Evolutionary conservation across 1,284 basidiomycete genomes (phyloP).

Genomic region (Ustanciosporium gigantosporum): DNA sequence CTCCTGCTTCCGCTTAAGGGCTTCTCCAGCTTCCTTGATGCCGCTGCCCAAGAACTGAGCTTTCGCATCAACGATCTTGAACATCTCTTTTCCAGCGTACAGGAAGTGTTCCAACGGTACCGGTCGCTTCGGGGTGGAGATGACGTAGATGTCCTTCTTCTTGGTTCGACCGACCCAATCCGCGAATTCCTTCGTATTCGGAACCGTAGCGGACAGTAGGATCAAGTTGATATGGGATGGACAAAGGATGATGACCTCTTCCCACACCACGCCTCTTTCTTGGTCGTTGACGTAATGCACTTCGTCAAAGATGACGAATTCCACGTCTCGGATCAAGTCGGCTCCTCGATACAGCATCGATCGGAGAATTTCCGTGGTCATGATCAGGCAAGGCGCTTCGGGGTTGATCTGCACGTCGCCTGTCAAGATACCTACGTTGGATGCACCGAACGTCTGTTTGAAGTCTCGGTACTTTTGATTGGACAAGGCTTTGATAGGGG

Average conservation of each 20-base stretch:
- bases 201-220: constrained; percentile 93
- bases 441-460: constrained; percentile 90
- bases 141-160: constrained; percentile 99
- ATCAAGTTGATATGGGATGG: constrained; percentile 64
- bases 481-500: constrained; percentile 96
- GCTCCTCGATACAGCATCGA: constrained; percentile 85
- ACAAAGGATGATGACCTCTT: constrained; percentile 88
- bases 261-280: constrained; percentile 99
- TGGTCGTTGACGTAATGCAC: constrained; percentile 99
- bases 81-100: constrained; percentile 86
- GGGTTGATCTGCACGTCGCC: constrained; percentile 99
- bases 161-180: constrained; percentile 99
- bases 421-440: constrained; percentile 92
- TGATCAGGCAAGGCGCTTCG: constrained; percentile 91
- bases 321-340: constrained; percentile 95
- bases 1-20: constrained; percentile 89
- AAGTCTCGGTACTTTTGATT: constrained; percentile 99
- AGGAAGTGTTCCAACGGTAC: constrained; percentile 97
- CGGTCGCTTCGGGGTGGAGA: constrained; percentile 92
- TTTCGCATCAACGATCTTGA: constrained; percentile 87
- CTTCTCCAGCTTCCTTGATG: constrained; percentile 80
- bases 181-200: constrained; percentile 97
- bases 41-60: constrained; percentile 69
- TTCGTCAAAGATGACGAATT: constrained; percentile 99
- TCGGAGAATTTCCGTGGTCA: constrained; percentile 89